A percentile compares a stretch with the other conserved stretches of the same genome.
Evolutionary conservation across 1,284 basidiomycete genomes (phyloP).

Genomic region (Melanopsichium pennsylvanicum): DNA sequence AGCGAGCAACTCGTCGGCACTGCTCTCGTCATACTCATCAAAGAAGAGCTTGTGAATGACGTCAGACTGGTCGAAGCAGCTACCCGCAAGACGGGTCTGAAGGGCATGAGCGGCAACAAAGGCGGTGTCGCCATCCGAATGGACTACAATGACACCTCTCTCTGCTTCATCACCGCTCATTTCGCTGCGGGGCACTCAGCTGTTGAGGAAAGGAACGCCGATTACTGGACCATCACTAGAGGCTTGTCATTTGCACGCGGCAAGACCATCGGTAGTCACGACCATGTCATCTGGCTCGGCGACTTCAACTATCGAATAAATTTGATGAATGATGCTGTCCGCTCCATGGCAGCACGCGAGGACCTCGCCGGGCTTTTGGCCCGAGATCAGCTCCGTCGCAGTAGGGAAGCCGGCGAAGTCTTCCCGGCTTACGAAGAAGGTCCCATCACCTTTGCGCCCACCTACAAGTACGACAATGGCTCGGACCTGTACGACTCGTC

Average conservation of each 20-base stretch:
- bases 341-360: slow-evolving; percentile 68
- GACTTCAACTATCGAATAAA: slow-evolving; percentile 95
- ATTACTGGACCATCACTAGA: slow-evolving; percentile 85
- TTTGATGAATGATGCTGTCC: slow-evolving; percentile 80
- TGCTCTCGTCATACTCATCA: slow-evolving; percentile 85
- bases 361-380: slow-evolving; percentile 78
- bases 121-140: slow-evolving; percentile 87
- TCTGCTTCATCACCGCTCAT: slow-evolving; percentile 96
- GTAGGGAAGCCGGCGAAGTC: slow-evolving; percentile 66
- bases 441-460: slow-evolving; percentile 84
- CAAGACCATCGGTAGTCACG: slow-evolving; percentile 85
- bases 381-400: slow-evolving; percentile 71
- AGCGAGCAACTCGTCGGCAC: slow-evolving; percentile 97
- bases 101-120: slow-evolving; percentile 95
- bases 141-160: slow-evolving; percentile 85
- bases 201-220: slow-evolving; percentile 86
- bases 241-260: slow-evolving; percentile 87
- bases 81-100: slow-evolving; percentile 93
- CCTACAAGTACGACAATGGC: slow-evolving; percentile 81
- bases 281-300: slow-evolving; percentile 88
- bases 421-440: slow-evolving; percentile 90
- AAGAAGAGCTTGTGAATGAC: slow-evolving; percentile 76
- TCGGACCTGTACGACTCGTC: slow-evolving; percentile 89
- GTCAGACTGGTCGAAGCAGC: slow-evolving; percentile 91
- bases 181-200: slow-evolving; percentile 92